Evolutionary conservation across 148 eudicot genomes (phyloP), one percentile per base, ranked within the genome.

Genomic region (Simmondsia chinensis): DNA sequence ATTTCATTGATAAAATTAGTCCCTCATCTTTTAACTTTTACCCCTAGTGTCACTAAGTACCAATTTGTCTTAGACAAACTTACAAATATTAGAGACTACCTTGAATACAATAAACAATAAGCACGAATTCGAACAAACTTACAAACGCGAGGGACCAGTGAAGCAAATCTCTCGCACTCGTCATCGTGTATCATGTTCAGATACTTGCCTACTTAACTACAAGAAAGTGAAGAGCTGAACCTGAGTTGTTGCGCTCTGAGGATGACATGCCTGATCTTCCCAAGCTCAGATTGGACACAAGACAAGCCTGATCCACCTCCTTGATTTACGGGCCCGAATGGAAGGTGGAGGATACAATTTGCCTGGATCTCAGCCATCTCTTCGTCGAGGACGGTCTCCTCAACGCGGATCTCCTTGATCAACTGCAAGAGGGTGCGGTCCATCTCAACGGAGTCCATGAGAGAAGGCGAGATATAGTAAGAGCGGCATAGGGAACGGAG

Each of bases 291-390:
- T 36, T 60, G 64, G 25, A 84, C 54, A 12, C 17, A 40, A 29
- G 39, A 63, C 43, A 71, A 25, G 17, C 52, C 63, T 6, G 64
- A 58, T 43, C 47, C 48, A 19, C n/a, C 34, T 2, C 27, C 15
- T 27, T 29, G 36, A 4, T 56, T 59, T 16, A 20, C 30, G 8
- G 66, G 70, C n/a, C 70, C 57, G 12, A 91, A 79, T 1, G 88
- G 95, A 33, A 91, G 78, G 51, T 82, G 59, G 20, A 79, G 66
- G 44, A 91, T 47, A 38, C 94, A 86, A 12, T 60, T 91, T 34
- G 97, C 77, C 56, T 91, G 95, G 19, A 91, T 76, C 68, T 91
- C 97, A 3, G 75, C 65, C 97, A 91, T 82, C 54, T 85, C 97
- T 61, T 82, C 94, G 48, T 85, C 94, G 8, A 91, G 39, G 32